Base-by-base conservation (phyloP, 495 filamentous ascomycete genomes). In the Friedmanniomyces simplex region DNA sequence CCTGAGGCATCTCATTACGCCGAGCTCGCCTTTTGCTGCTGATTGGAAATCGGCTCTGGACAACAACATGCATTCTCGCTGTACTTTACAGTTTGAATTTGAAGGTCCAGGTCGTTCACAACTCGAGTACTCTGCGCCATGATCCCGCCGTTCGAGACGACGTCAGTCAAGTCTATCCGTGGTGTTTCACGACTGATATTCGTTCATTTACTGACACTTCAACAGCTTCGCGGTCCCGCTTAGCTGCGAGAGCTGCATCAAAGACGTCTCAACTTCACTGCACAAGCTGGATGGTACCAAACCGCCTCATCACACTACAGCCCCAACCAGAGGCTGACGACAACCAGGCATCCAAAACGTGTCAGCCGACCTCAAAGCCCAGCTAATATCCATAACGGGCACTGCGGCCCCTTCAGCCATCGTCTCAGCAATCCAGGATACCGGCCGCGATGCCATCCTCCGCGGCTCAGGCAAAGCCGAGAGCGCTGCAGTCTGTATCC, bases 401-500 rank as follows among this genome's bases (percentile, higher is more conserved):
- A 88, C 81, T 59, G 88, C 87, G 41, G 77, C 93, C 18, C 93
- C 93, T 10, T 96, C 91, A 47, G 80, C 83, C 22, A 95, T 98
- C 54, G 89, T 96, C 10, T 70, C 82, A 46, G 84, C 91, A 5
- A 96, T 98, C 62, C 85, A 97, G 72, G 74, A 76, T 24, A 96
- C 91, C 0, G 93, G 93, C 49, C 81, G 90, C 34, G 89, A 96
- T 78, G 93, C 93, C 46, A 96, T 98, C 66, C 76, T 98, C 51
- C 85, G 93, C 58, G 93, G 93, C 26, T 89, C 86, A 49, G 93
- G 93, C 47, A 77, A 78, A 48, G 81, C 89, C 61, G 83, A 96
- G 67, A 87, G 88, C 91, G 90, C 91, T 22, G 93, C 93, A 34
- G 93, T 98, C 34, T 94, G 89, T 71, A 97, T 98, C 68, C 84